Percentiles rank a stretch among this genome's conserved stretches.
These are phyloP conservation scores for Solanum sparsipilum DNA, from an alignment of 257 asterid species.

Conservation along the genomic window DNA sequence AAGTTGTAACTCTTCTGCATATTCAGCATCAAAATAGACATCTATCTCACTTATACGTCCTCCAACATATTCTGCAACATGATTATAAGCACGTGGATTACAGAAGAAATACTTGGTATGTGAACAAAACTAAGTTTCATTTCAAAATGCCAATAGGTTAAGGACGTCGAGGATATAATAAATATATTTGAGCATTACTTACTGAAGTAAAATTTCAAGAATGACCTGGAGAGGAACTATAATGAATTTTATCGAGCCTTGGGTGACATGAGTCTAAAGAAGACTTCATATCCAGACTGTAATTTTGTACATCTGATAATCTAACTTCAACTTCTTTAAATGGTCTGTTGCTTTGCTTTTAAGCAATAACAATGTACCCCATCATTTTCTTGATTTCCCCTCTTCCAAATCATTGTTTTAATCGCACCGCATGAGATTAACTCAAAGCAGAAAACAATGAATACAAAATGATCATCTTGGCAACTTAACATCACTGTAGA, in stretches of 20 bases:
- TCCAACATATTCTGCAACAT: background rate
- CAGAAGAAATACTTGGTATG: background rate
- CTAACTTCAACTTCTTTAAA: background rate
- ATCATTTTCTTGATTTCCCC: background rate
- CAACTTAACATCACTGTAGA: background rate
- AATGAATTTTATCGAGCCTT: background rate
- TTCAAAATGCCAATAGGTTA: background rate
- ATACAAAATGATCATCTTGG: background rate
- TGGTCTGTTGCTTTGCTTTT: background rate
- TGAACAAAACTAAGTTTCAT: background rate
- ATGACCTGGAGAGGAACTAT: background rate
- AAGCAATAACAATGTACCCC: background rate
- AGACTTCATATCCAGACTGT: background rate
- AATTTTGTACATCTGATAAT: background rate
- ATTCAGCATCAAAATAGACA: constrained; percentile 17
- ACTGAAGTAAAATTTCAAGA: background rate
- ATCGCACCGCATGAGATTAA: background rate
- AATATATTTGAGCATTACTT: background rate
- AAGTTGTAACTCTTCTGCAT: constrained; percentile 36
- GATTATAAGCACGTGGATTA: background rate
- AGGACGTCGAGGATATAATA: background rate
- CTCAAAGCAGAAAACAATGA: background rate
- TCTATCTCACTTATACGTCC: background rate
- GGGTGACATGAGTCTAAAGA: background rate
- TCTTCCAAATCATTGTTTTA: background rate